These are phyloP conservation scores for Aspergillus campestris DNA, from an alignment of 495 filamentous ascomycete species.

Conservation along the genomic window DNA sequence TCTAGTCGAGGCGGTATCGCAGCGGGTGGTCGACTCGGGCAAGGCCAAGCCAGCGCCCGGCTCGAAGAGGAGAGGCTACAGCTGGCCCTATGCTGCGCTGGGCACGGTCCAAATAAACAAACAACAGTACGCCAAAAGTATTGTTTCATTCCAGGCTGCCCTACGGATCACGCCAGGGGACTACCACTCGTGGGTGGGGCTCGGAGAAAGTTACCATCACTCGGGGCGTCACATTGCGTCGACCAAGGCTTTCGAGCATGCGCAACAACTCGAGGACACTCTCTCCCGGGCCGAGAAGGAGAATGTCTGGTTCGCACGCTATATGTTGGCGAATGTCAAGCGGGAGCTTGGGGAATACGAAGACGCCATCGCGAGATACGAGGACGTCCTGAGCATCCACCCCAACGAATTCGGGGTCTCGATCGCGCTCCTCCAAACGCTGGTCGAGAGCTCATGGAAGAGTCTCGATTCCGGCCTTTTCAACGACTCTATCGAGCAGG, in stretches of 20 bases:
- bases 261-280: conserved; percentile 53
- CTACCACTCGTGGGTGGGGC: conserved; percentile 91
- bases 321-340: conserved; percentile 94
- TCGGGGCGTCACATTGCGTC: conserved; percentile 88
- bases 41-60: conserved; percentile 82
- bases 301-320: conserved; percentile 87
- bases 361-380: conserved; percentile 68
- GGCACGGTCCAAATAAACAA: conserved; percentile 95
- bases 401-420: conserved; percentile 76
- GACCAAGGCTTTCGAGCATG: conserved; percentile 81
- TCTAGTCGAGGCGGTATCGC: conserved; percentile 83
- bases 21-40: conserved; percentile 87
- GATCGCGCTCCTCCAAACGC: conserved; percentile 77
- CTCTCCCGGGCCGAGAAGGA: conserved; percentile 36
- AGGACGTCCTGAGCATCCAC: conserved; percentile 54
- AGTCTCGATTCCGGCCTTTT: conserved; percentile 75
- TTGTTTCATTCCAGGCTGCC: conserved; percentile 87
- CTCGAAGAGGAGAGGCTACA: conserved; percentile 80
- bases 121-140: conserved; percentile 79
- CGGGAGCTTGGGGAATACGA: conserved; percentile 86
- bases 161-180: conserved; percentile 72
- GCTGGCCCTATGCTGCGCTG: conserved; percentile 94
- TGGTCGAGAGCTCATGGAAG: conserved; percentile 71
- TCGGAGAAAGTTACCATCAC: conserved; percentile 93
- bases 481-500: conserved; percentile 63